Conservation (phyloP, 305 asterid genomes). For the Fraxinus dipetala region DNA sequence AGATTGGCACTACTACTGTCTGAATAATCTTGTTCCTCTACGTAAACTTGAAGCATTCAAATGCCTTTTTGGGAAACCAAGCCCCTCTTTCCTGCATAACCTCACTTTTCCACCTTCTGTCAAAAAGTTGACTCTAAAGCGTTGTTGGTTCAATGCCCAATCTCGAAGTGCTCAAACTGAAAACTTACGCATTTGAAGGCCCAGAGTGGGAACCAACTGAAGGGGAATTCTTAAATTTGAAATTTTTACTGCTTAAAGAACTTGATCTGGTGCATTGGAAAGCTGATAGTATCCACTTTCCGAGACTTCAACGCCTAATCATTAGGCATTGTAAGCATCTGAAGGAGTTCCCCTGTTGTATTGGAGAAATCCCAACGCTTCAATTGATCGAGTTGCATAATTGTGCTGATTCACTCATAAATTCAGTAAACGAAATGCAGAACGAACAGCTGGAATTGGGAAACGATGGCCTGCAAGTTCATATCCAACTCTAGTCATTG, state of each 20-base stretch:
- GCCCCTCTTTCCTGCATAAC: not conserved
- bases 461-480: not conserved
- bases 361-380: conserved; percentile 4
- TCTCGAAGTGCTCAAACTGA: not conserved
- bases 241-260: not conserved
- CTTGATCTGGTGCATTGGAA: not conserved
- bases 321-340: not conserved
- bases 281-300: not conserved
- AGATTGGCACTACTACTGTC: not conserved
- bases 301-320: conserved; percentile 1
- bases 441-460: not conserved
- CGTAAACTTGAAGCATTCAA: not conserved
- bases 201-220: not conserved
- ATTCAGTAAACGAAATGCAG: not conserved
- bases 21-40: not conserved
- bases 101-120: not conserved
- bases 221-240: not conserved
- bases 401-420: not conserved
- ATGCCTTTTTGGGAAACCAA: not conserved
- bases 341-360: not conserved
- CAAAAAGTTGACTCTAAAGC: not conserved
- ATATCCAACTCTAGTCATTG: not conserved
- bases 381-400: conserved; percentile 8
- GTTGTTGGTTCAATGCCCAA: not conserved
- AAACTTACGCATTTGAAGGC: not conserved